phyloP scores from a whole-genome alignment of 2,329 filamentous ascomycete species.

The Pestalotiopsis sp. region DNA sequence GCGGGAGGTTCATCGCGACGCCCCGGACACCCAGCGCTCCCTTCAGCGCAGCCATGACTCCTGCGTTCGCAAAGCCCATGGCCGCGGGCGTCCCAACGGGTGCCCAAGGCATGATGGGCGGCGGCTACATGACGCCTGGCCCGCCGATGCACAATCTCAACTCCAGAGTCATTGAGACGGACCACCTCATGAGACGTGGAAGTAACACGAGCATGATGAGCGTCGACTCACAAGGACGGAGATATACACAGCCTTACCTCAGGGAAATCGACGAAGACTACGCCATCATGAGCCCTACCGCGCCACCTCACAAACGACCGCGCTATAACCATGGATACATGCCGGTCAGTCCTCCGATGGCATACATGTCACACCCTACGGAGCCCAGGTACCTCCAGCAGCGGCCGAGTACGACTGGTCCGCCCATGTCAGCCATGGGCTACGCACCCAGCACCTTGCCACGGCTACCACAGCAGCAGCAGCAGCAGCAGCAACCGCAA shows the following conservation, averaged over 20 bases:
- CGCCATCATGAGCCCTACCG: conserved; percentile 34
- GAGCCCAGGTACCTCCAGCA: conserved; percentile 34
- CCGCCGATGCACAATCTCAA: conserved; percentile 24
- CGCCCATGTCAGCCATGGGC: conserved; percentile 26
- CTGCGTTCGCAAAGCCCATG: conserved; percentile 22
- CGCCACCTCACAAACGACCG: conserved; percentile 32
- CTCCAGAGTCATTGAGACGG: conserved; percentile 29
- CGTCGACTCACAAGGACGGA: conserved; percentile 64
- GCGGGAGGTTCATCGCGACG: conserved; percentile 67
- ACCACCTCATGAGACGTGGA: conserved; percentile 30
- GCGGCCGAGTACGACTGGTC: conserved; percentile 25
- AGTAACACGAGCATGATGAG: conserved; percentile 34
- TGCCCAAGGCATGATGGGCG: not conserved
- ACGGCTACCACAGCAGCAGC: conserved; percentile 18
- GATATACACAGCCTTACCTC: conserved; percentile 50
- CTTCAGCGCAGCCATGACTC: conserved; percentile 37
- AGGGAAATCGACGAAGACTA: conserved; percentile 43
- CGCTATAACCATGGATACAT: conserved; percentile 30
- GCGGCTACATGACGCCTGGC: conserved; percentile 17
- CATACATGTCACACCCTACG: conserved; percentile 26
- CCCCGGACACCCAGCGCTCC: conserved; percentile 61
- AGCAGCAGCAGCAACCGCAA: conserved; percentile 16
- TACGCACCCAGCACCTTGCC: conserved; percentile 31
- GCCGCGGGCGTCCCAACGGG: not conserved
- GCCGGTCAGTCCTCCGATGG: conserved; percentile 42